A percentile compares a stretch with the other conserved stretches of the same genome.
phyloP scores from a whole-genome alignment of 306 rosid genomes.

The Clitoria ternatea region DNA sequence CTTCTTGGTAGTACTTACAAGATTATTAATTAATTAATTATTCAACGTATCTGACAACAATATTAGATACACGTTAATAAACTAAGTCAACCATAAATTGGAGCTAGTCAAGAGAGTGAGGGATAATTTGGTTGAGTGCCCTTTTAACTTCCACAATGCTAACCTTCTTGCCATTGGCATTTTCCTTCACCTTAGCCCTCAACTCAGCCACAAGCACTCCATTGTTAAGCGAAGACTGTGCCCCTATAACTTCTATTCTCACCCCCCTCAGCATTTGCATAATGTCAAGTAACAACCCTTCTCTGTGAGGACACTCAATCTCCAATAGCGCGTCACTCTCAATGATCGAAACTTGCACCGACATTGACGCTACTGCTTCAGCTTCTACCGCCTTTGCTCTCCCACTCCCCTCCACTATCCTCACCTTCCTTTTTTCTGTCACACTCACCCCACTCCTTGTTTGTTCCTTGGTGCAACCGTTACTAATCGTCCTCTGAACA shows the following conservation, averaged over 20 bases:
- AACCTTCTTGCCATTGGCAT: slow-evolving; percentile 59
- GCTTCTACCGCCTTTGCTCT: slow-evolving; percentile 38
- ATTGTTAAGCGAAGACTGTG: slow-evolving; percentile 58
- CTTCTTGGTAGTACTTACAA: too few species aligned
- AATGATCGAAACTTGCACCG: slow-evolving; percentile 83
- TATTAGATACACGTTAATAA: too few species aligned
- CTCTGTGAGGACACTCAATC: slow-evolving; percentile 63
- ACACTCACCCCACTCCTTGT: slow-evolving; percentile 31
- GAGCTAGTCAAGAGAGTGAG: slow-evolving; percentile 37
- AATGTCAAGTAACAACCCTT: slow-evolving; percentile 76
- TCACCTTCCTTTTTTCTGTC: slow-evolving; percentile 53
- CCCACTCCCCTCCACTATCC: slow-evolving; percentile 57
- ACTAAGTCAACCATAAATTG: too few species aligned
- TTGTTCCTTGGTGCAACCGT: slow-evolving; percentile 18
- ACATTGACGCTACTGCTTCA: slow-evolving; percentile 22
- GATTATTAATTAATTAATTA: too few species aligned
- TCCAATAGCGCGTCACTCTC: slow-evolving; percentile 88
- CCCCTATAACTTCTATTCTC: slow-evolving; percentile 67
- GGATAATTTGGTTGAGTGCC: slow-evolving; percentile 74
- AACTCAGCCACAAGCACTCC: slow-evolving; percentile 68
- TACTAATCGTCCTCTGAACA: slow-evolving; percentile 30
- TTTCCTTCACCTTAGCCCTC: slow-evolving; percentile 83
- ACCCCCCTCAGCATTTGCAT: slow-evolving; percentile 67
- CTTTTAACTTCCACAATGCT: slow-evolving; percentile 92
- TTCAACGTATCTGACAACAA: too few species aligned